These are phyloP conservation scores for Pterulicium gracile DNA, from an alignment of 1,284 basidiomycete species.

Conservation along the genomic window DNA sequence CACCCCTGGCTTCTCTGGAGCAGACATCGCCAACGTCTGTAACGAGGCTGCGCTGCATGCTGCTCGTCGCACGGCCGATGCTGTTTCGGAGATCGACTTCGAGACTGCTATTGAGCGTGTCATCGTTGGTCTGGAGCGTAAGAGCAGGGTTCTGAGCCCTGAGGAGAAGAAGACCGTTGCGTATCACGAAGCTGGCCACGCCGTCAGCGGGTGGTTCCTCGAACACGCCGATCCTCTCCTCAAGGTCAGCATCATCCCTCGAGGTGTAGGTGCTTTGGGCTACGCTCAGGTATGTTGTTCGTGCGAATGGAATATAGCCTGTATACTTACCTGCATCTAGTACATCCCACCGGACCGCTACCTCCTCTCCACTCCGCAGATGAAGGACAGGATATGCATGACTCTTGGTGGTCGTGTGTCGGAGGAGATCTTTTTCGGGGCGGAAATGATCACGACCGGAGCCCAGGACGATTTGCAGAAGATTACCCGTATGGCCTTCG, in stretches of 20 bases:
- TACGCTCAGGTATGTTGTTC: conserved; percentile 73
- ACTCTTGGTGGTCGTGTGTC: conserved; percentile 97
- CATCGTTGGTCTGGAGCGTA: conserved; percentile 93
- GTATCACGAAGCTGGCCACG: conserved; percentile 98
- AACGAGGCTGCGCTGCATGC: conserved; percentile 97
- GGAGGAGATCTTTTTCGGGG: conserved; percentile 96
- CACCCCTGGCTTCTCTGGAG: conserved; percentile 96
- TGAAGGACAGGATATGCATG: conserved; percentile 96
- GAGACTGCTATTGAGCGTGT: conserved; percentile 98
- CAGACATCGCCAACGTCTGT: conserved; percentile 97
- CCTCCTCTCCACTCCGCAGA: conserved; percentile 90
- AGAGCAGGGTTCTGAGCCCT: conserved; percentile 85
- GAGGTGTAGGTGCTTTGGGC: conserved; percentile 91
- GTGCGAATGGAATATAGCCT: conserved; percentile 8
- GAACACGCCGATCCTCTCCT: conserved; percentile 95
- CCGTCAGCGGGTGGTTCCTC: conserved; percentile 96
- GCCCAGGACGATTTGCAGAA: conserved; percentile 97
- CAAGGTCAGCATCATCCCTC: conserved; percentile 97
- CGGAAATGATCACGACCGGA: conserved; percentile 91
- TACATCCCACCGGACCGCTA: conserved; percentile 96
- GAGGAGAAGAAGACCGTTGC: conserved; percentile 99
- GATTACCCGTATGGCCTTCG: conserved; percentile 96
- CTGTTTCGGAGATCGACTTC: conserved; percentile 81
- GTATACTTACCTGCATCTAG: conserved; percentile 26
- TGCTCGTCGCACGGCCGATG: conserved; percentile 75